A percentile compares a stretch with the other conserved stretches of the same genome.
phyloP scores from a whole-genome alignment of 2,329 filamentous ascomycete genomes.

The Curvularia eragrostidis region DNA sequence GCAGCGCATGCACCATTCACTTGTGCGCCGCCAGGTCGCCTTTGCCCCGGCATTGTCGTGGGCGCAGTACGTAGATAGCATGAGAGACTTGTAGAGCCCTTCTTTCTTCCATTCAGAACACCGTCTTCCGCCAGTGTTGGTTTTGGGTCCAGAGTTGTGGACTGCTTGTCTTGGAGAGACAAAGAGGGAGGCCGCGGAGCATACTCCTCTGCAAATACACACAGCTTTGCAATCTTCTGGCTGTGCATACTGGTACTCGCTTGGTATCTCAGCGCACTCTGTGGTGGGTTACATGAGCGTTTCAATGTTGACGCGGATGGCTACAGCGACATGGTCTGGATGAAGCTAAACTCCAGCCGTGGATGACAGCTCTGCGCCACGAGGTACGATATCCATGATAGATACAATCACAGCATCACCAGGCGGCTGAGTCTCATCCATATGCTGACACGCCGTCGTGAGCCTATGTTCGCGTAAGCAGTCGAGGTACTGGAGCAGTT shows the following conservation, averaged over 20 bases:
- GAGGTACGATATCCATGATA: not conserved
- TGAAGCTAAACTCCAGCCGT: not conserved
- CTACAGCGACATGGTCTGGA: not conserved
- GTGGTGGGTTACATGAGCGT: not conserved
- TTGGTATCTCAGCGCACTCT: not conserved
- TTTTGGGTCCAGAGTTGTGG: not conserved
- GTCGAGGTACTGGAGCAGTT: not conserved
- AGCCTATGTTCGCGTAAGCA: not conserved
- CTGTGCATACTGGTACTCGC: not conserved
- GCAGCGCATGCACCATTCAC: slow-evolving; percentile 5
- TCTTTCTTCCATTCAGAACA: not conserved
- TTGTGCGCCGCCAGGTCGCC: not conserved
- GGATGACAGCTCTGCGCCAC: slow-evolving; percentile 16
- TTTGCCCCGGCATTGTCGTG: not conserved
- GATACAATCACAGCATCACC: not conserved
- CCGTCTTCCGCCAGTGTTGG: not conserved
- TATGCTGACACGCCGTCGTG: not conserved
- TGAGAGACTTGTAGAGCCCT: too few relatives aligned
- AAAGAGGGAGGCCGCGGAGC: not conserved
- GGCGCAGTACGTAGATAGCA: not conserved
- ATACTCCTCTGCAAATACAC: not conserved
- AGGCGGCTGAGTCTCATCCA: not conserved
- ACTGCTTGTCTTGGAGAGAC: not conserved
- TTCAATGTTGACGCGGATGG: not conserved
- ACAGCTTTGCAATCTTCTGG: not conserved